A percentile compares a stretch with the other conserved stretches of the same genome.
Conservation (phyloP, 1,139 yeast genomes). For the Suhomyces bokatorum region DNA sequence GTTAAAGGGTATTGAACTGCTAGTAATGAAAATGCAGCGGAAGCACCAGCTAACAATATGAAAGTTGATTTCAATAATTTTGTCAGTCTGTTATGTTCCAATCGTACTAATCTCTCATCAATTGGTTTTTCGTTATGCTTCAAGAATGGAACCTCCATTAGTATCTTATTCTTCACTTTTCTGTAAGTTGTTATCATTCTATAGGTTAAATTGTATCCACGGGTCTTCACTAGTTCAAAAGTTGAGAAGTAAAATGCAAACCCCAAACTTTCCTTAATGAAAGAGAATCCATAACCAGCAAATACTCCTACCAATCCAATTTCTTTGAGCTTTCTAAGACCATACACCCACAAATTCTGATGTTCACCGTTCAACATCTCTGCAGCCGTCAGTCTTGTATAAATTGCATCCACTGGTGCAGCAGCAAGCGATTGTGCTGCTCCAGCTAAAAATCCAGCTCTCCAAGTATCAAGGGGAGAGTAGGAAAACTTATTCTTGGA, state of each 20-base stretch:
- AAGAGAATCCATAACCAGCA: conserved; percentile 80
- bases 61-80: conserved; percentile 65
- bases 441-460: conserved; percentile 86
- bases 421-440: conserved; percentile 86
- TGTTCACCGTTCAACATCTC: conserved; percentile 71
- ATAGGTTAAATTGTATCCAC: conserved; percentile 57
- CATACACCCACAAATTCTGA: conserved; percentile 76
- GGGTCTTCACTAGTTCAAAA: conserved; percentile 79
- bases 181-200: conserved; percentile 61
- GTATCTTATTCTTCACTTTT: conserved; percentile 29
- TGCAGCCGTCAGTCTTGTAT: conserved; percentile 74
- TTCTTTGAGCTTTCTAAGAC: conserved; percentile 63
- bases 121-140: conserved; percentile 24
- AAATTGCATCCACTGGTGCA: conserved; percentile 91
- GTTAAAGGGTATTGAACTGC: conserved; percentile 81
- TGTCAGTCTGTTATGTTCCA: conserved; percentile 45
- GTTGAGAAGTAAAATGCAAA: conserved; percentile 85
- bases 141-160: conserved; percentile 22
- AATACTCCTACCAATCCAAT: conserved; percentile 84
- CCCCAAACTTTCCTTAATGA: conserved; percentile 79
- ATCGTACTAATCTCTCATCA: conserved; percentile 30
- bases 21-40: conserved; percentile 77
- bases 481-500: conserved; percentile 19
- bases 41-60: conserved; percentile 82
- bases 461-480: conserved; percentile 57